These are phyloP conservation scores for Colletotrichum truncatum DNA, from an alignment of 2,329 filamentous ascomycete species.

Conservation along the genomic window DNA sequence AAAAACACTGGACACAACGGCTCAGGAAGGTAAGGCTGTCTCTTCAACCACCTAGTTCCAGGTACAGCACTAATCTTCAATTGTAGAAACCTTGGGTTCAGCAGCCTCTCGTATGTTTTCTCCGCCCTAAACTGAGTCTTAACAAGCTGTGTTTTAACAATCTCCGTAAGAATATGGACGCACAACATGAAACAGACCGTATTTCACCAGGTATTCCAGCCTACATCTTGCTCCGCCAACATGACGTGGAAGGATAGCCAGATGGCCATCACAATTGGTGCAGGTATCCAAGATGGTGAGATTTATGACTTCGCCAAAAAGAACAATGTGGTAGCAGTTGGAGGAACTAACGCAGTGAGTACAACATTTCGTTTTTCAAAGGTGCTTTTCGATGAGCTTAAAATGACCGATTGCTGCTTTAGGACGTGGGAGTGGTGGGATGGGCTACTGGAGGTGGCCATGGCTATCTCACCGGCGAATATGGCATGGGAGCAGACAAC, in stretches of 20 bases:
- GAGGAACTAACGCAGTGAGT: slow-evolving; percentile 39
- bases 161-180: slow-evolving; percentile 43
- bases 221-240: neutral
- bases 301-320: neutral
- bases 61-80: neutral
- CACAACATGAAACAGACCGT: slow-evolving; percentile 44
- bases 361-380: slow-evolving; percentile 35
- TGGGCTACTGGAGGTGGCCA: slow-evolving; percentile 61
- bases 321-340: slow-evolving; percentile 45
- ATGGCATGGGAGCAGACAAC: slow-evolving; percentile 59
- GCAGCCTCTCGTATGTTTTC: neutral
- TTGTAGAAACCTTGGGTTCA: neutral
- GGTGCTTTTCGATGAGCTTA: neutral
- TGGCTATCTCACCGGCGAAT: slow-evolving; percentile 46
- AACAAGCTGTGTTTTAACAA: neutral
- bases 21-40: neutral
- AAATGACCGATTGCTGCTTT: slow-evolving; percentile 35
- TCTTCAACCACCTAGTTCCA: neutral
- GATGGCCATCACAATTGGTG: slow-evolving; percentile 35
- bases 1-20: slow-evolving; percentile 42
- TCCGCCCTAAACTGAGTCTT: neutral
- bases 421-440: slow-evolving; percentile 65
- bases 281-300: slow-evolving; percentile 16
- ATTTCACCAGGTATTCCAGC: neutral
- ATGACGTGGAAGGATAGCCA: neutral